phyloP scores from a whole-genome alignment of 1,139 yeast species.

The Magnusiomyces fungicola region DNA sequence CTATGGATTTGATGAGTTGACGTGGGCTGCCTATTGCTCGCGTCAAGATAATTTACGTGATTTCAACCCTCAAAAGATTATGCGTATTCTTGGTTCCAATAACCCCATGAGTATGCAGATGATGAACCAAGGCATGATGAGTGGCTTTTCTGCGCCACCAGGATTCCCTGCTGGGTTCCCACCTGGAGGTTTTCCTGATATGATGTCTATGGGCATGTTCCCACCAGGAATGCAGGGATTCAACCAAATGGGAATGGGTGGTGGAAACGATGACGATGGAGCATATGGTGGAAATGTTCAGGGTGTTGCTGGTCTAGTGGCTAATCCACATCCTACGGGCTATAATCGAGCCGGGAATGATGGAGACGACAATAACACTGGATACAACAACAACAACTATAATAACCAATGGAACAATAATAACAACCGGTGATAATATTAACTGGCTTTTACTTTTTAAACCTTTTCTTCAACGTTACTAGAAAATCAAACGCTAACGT shows the following conservation, averaged over 20 bases:
- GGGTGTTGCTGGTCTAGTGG: slow-evolving; percentile 11
- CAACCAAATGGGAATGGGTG: slow-evolving; percentile 9
- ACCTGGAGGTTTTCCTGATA: slow-evolving; percentile 22
- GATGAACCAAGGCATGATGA: slow-evolving; percentile 12
- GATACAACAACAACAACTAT: slow-evolving; percentile 3
- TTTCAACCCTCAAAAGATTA: slow-evolving; percentile 51
- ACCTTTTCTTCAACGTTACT: too few species aligned
- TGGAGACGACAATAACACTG: slow-evolving; percentile 1
- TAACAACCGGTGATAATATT: too few species aligned
- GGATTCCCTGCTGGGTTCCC: slow-evolving; percentile 19
- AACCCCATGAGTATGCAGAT: slow-evolving; percentile 25
- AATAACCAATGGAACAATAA: slow-evolving; percentile 9
- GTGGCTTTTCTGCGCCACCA: slow-evolving; percentile 30
- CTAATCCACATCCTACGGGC: slow-evolving; percentile 10
- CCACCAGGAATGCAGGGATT: slow-evolving; percentile 15
- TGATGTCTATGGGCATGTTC: slow-evolving; percentile 13
- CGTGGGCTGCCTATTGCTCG: slow-evolving; percentile 90
- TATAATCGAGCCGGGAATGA: slow-evolving; percentile 2
- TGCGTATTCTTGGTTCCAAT: slow-evolving; percentile 23
- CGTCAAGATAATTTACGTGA: slow-evolving; percentile 81
- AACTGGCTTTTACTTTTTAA: too few species aligned
- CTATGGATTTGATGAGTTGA: slow-evolving; percentile 91
- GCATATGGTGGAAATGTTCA: slow-evolving; percentile 14
- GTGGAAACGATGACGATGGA: slow-evolving; percentile 7
- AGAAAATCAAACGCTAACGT: too few species aligned